Conservation (phyloP, 1,284 basidiomycete genomes). For the Naganishia sp. region DNA sequence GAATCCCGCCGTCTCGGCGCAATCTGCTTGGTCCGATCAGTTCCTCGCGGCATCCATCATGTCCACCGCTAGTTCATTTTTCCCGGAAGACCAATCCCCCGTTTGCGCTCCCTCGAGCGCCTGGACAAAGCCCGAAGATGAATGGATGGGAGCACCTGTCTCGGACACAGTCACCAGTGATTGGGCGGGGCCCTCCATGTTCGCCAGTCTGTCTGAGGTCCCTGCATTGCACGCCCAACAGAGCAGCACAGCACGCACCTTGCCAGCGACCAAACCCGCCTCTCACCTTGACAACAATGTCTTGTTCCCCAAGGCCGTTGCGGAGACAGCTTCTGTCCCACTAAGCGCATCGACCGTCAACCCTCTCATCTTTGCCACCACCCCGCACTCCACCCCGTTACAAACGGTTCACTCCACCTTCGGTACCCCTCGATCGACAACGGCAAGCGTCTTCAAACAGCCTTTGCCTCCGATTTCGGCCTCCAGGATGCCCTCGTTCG, state of each 20-base stretch:
- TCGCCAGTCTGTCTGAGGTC: slow-evolving; percentile 22
- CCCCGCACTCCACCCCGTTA: slow-evolving; percentile 2
- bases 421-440: slow-evolving; percentile 16
- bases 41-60: slow-evolving; percentile 22
- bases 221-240: slow-evolving; percentile 23
- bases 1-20: slow-evolving; percentile 8
- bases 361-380: slow-evolving; percentile 20
- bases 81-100: slow-evolving; percentile 27
- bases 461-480: slow-evolving; percentile 15
- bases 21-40: slow-evolving; percentile 17
- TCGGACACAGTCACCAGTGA: neutral
- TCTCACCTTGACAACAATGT: slow-evolving; percentile 19
- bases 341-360: slow-evolving; percentile 8
- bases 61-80: slow-evolving; percentile 17
- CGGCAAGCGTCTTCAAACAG: slow-evolving; percentile 15
- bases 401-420: slow-evolving; percentile 12
- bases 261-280: neutral
- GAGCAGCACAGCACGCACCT: neutral
- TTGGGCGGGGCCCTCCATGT: slow-evolving; percentile 21
- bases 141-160: slow-evolving; percentile 7
- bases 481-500: slow-evolving; percentile 17
- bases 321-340: neutral
- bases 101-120: slow-evolving; percentile 17
- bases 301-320: slow-evolving; percentile 20
- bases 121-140: slow-evolving; percentile 14